phyloP scores from a whole-genome alignment of 2,329 filamentous ascomycete species.

The Dendrostoma leiphaemia region DNA sequence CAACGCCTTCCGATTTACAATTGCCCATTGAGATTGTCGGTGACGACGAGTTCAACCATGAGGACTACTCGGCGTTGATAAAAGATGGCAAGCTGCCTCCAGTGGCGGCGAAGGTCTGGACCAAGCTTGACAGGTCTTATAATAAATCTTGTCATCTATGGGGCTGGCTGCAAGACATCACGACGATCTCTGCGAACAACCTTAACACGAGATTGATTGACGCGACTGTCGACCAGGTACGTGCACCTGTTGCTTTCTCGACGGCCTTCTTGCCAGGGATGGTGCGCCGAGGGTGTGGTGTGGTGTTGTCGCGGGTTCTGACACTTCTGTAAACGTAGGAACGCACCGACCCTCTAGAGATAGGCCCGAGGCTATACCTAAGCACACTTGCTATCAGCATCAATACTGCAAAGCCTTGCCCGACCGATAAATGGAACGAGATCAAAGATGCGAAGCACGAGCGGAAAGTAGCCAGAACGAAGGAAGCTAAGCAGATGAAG shows the following conservation, averaged over 20 bases:
- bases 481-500: conserved; percentile 18
- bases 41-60: conserved; percentile 36
- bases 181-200: conserved; percentile 70
- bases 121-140: conserved; percentile 32
- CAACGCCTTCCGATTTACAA: conserved; percentile 34
- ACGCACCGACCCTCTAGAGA: conserved; percentile 10
- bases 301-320: neutral
- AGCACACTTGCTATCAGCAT: conserved; percentile 16
- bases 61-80: conserved; percentile 38
- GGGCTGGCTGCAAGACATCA: conserved; percentile 63
- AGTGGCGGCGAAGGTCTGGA: conserved; percentile 36
- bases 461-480: conserved; percentile 14
- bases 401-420: conserved; percentile 17
- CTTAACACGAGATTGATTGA: conserved; percentile 67
- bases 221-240: conserved; percentile 13
- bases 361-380: conserved; percentile 13
- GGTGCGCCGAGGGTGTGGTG: no score
- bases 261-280: no score
- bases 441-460: conserved; percentile 18
- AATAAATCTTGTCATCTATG: conserved; percentile 70
- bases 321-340: neutral
- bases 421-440: conserved; percentile 17
- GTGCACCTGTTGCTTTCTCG: no score
- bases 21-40: conserved; percentile 60
- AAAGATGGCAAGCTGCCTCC: conserved; percentile 44